Evolutionary conservation across 2,329 filamentous ascomycete genomes (phyloP).

Genomic region (Sclerotiophoma versabilis): DNA sequence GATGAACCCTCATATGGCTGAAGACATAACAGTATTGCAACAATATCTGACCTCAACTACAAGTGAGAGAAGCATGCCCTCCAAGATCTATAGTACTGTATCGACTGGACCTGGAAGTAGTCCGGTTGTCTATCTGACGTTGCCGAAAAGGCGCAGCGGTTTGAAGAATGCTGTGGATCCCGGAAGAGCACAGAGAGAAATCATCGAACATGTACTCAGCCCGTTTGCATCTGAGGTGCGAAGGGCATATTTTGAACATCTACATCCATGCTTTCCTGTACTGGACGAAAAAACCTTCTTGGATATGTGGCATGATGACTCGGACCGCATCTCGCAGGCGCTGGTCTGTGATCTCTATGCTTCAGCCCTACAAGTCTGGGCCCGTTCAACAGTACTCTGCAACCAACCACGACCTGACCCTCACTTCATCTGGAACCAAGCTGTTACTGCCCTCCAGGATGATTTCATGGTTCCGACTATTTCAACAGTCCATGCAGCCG

Average conservation of each 20-base stretch:
- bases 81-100: constrained; percentile 21
- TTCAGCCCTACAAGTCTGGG: constrained; percentile 23
- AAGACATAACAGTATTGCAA: constrained; percentile 29
- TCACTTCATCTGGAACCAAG: constrained; percentile 30
- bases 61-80: background rate
- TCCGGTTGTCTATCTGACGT: constrained; percentile 28
- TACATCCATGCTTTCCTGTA: constrained; percentile 31
- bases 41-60: constrained; percentile 24
- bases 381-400: constrained; percentile 15
- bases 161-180: constrained; percentile 20
- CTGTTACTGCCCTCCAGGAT: constrained; percentile 26
- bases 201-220: constrained; percentile 26
- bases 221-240: constrained; percentile 18
- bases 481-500: constrained; percentile 25
- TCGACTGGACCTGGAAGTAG: constrained; percentile 19
- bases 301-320: constrained; percentile 22
- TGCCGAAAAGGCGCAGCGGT: constrained; percentile 25
- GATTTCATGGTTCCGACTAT: constrained; percentile 32
- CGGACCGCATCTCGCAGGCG: constrained; percentile 23
- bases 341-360: constrained; percentile 29
- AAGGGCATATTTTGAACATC: constrained; percentile 20
- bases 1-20: constrained; percentile 33
- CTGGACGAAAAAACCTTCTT: constrained; percentile 25
- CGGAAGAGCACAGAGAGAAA: constrained; percentile 24
- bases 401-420: constrained; percentile 18